Percentiles rank a stretch among this genome's conserved stretches.
Evolutionary conservation across 2,329 filamentous ascomycete species (phyloP).

Genomic region (Fusarium scirpi): DNA sequence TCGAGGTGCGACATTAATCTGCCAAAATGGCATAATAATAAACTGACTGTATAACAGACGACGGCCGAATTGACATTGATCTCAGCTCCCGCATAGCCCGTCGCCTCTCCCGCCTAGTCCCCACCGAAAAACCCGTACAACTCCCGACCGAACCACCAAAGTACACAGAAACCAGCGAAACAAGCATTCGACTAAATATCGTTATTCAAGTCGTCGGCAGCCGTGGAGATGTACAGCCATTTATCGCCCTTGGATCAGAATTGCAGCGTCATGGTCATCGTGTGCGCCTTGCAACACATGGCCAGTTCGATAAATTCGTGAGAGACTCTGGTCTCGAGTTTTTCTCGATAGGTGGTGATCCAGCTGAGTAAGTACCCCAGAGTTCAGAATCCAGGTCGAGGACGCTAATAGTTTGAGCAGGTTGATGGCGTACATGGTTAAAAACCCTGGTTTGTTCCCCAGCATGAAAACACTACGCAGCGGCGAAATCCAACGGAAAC

Average conservation of each 20-base stretch:
- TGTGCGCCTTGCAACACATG: conserved; percentile 30
- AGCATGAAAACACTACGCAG: not conserved
- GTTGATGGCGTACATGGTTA: conserved; percentile 9
- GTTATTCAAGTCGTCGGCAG: conserved; percentile 35
- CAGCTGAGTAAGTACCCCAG: conserved; percentile 4
- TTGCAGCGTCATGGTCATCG: conserved; percentile 31
- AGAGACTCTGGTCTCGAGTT: conserved; percentile 13
- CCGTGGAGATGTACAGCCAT: conserved; percentile 31
- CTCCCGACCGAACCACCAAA: not conserved
- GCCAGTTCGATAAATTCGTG: conserved; percentile 18
- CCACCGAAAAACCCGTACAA: not conserved
- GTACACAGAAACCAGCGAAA: not conserved
- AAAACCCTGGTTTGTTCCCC: not conserved
- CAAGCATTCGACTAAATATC: conserved; percentile 9
- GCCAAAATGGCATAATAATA: too few species aligned
- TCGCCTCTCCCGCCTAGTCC: conserved; percentile 3
- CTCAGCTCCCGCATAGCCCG: conserved; percentile 14
- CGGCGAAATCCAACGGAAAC: not conserved
- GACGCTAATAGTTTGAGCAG: too few species aligned
- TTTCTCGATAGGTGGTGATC: conserved; percentile 17
- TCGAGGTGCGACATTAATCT: not conserved
- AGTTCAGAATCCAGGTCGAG: too few species aligned
- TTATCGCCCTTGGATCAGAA: conserved; percentile 17
- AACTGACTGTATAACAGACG: not conserved
- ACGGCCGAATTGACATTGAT: conserved; percentile 23